Base-by-base conservation (phyloP, 768 basidiomycete genomes). In the Panaeolus cyanescens region DNA sequence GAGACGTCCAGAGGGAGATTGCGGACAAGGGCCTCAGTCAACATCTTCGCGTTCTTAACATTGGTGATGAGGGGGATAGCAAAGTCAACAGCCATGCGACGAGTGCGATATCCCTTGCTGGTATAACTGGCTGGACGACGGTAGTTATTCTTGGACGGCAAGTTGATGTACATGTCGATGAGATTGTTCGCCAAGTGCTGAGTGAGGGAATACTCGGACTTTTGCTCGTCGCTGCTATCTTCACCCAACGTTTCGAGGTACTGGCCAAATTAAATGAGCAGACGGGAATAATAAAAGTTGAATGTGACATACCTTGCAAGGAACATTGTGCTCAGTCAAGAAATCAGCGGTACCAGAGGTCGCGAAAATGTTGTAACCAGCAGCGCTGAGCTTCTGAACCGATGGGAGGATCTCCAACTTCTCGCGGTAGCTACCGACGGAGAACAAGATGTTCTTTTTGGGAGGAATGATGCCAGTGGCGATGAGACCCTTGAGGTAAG, bases 141-240 rank as follows among this genome's bases (percentile, higher is more conserved):
- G 76, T 93, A 99, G 71, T 95, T 86, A 75, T 99, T 99, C 79
- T 95, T 97, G 37, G 96, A 98, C 2, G 97, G 97, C 67, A 99
- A 80, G 75, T 99, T 99, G 86, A 99, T 96, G 75, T 98, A 99
- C 88, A 99, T 92, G 77, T 99, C 97, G 72, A 99, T 99, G 68
- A 97, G 80, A 75, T 96, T 95, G 76, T 96, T 96, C 32, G 93
- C 93, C 63, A 99, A 79, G 79, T 99, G 97, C 74, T 97, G 95
- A 4, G 93, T 95, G 60, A 99, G 81, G 0, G 97, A 99, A 74
- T 98, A 99, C 73, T 99, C 97, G 3, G 94, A 93, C 75, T 99
- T 99, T 74, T 96, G 93, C 64, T 88, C 77, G 73, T 88, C 88
- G 36, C 80, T 78, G 70, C 86, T 89, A 59, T 83, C 86, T 59